Evolutionary conservation across 768 basidiomycete genomes (phyloP).

Genomic region (Amanita rubescens): DNA sequence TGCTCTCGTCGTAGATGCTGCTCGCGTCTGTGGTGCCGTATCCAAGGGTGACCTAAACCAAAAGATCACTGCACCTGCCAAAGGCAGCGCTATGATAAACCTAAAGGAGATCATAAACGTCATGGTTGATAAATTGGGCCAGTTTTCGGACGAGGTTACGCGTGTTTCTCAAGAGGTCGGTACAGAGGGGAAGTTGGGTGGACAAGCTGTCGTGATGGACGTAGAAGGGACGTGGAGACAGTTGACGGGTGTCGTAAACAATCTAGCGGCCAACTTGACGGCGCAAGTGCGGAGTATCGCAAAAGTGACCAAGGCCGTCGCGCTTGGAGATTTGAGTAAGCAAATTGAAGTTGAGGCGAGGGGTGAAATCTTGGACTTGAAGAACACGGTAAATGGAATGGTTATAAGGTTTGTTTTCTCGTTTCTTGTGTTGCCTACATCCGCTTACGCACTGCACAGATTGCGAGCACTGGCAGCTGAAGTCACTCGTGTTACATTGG

Average conservation of each 20-base stretch:
- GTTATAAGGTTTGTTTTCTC: constrained; percentile 28
- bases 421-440: neutral
- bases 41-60: constrained; percentile 69
- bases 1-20: constrained; percentile 79
- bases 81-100: constrained; percentile 74
- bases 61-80: constrained; percentile 73
- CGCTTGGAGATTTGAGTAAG: constrained; percentile 80
- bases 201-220: constrained; percentile 78
- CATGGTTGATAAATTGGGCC: constrained; percentile 63
- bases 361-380: constrained; percentile 86
- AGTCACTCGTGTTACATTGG: constrained; percentile 77
- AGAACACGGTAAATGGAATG: constrained; percentile 56
- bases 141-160: constrained; percentile 89
- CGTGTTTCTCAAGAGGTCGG: constrained; percentile 82
- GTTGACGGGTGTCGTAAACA: constrained; percentile 77
- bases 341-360: constrained; percentile 89
- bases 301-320: constrained; percentile 91
- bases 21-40: constrained; percentile 75
- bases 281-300: constrained; percentile 84
- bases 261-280: constrained; percentile 72
- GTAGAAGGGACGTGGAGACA: constrained; percentile 91
- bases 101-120: constrained; percentile 74
- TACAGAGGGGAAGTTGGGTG: constrained; percentile 78
- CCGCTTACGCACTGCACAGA: neutral
- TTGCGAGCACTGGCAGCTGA: constrained; percentile 67